phyloP scores from a whole-genome alignment of 108 stramenopile genomes.

The Discostella stelligeroides region DNA sequence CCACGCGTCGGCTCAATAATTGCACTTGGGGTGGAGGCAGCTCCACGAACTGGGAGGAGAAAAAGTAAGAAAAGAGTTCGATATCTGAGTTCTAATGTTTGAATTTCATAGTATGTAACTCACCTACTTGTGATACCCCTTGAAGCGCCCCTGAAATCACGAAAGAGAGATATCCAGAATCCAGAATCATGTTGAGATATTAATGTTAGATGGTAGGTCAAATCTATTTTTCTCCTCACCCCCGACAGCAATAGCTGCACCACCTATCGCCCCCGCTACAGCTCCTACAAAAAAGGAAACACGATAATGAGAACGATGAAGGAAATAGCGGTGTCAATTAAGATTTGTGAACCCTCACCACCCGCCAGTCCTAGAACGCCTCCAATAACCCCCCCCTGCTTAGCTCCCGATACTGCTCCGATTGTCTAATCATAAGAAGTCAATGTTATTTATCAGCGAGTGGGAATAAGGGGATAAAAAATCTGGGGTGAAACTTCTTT shows the following conservation, averaged over 20 bases:
- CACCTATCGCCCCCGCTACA: constrained; percentile 59
- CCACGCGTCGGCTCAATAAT: constrained; percentile 65
- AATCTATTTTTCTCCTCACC: constrained; percentile 29
- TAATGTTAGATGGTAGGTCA: too few relatives aligned
- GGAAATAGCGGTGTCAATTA: neutral
- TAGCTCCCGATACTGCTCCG: constrained; percentile 20
- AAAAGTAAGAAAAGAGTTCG: neutral
- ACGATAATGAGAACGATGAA: neutral
- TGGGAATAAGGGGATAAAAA: neutral
- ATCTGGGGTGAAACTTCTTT: neutral
- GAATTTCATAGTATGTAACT: neutral
- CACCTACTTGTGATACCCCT: constrained; percentile 53
- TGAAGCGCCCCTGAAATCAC: constrained; percentile 43
- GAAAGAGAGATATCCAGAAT: neutral
- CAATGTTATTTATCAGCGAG: neutral
- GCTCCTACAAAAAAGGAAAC: constrained; percentile 38
- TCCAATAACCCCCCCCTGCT: constrained; percentile 41
- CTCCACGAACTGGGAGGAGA: constrained; percentile 53
- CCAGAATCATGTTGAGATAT: too few relatives aligned
- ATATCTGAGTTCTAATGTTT: neutral
- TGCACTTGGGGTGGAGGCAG: constrained; percentile 59
- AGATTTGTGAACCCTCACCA: neutral
- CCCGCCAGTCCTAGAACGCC: constrained; percentile 45
- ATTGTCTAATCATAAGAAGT: neutral
- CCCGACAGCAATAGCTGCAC: constrained; percentile 48